These are phyloP conservation scores for Trichoderma endophyticum DNA, from an alignment of 2,329 filamentous ascomycete genomes.

Conservation along the genomic window DNA sequence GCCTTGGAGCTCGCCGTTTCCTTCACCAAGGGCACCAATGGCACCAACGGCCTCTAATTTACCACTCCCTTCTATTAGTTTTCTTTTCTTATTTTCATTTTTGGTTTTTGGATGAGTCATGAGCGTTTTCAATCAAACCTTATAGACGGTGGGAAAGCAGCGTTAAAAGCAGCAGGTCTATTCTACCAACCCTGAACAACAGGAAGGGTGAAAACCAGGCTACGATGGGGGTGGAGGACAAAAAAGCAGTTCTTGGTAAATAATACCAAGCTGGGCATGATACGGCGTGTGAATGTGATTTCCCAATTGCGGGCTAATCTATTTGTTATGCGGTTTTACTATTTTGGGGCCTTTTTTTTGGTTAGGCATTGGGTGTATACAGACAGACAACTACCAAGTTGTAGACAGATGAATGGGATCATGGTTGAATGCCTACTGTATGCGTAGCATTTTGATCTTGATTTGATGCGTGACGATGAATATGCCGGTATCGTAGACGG, in stretches of 20 bases:
- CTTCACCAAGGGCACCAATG: slow-evolving; percentile 29
- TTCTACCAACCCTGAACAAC: not conserved
- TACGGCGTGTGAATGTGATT: slow-evolving; percentile 3
- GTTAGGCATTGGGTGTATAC: not conserved
- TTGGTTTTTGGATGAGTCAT: not conserved
- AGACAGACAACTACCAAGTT: not conserved
- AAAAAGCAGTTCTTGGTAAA: not conserved
- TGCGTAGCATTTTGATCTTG: not conserved
- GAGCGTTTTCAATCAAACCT: slow-evolving; percentile 7
- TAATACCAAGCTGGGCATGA: not conserved
- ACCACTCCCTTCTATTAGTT: not conserved
- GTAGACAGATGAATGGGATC: not conserved
- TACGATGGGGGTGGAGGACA: not conserved
- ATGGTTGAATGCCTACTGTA: not conserved
- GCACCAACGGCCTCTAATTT: slow-evolving; percentile 26
- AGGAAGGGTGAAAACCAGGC: not conserved
- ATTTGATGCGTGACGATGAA: not conserved
- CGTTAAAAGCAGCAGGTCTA: not conserved
- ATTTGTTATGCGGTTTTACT: not conserved
- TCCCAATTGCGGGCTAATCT: not conserved
- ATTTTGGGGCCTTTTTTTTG: not conserved
- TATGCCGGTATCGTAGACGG: not conserved
- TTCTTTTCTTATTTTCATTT: not conserved
- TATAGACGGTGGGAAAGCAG: slow-evolving; percentile 11
- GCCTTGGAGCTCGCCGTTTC: slow-evolving; percentile 73